Evolutionary conservation across 1,139 yeast species (phyloP).

Genomic region (Candida albicans): DNA sequence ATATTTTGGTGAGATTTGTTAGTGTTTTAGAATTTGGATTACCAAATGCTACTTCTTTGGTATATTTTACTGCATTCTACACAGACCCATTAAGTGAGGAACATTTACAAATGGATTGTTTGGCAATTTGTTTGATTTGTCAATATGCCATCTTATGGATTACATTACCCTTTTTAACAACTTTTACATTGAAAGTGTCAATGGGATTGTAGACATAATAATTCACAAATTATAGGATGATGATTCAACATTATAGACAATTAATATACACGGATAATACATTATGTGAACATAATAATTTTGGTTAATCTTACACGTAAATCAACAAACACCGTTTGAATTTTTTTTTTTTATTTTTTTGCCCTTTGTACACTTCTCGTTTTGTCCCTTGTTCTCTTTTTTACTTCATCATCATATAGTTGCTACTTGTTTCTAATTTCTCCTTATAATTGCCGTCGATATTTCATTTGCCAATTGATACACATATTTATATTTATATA

Average conservation of each 20-base stretch:
- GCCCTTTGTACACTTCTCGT: too few relatives aligned
- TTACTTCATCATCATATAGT: too few relatives aligned
- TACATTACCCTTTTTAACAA: conserved; percentile 65
- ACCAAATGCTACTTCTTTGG: conserved; percentile 84
- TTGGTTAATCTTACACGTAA: too few relatives aligned
- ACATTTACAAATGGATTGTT: conserved; percentile 78
- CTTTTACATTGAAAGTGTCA: conserved; percentile 51
- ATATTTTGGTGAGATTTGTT: conserved; percentile 56
- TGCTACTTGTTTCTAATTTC: background rate
- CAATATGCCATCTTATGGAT: conserved; percentile 65
- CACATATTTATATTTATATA: too few relatives aligned
- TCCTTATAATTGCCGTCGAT: background rate
- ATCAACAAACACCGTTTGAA: too few relatives aligned
- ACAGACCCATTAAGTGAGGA: conserved; percentile 62
- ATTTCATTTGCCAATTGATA: too few relatives aligned
- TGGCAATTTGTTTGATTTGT: conserved; percentile 68
- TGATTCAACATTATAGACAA: background rate
- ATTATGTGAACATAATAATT: too few relatives aligned
- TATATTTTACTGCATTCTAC: conserved; percentile 82
- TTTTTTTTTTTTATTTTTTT: too few relatives aligned
- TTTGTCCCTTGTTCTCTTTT: too few relatives aligned
- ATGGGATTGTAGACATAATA: conserved; percentile 18
- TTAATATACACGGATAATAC: too few relatives aligned
- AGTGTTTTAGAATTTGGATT: conserved; percentile 74
- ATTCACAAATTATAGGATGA: background rate